Evolutionary conservation across 2,329 filamentous ascomycete species (phyloP), one percentile per base, ranked within the genome.

Genomic region (Neopestalotiopsis sp.): DNA sequence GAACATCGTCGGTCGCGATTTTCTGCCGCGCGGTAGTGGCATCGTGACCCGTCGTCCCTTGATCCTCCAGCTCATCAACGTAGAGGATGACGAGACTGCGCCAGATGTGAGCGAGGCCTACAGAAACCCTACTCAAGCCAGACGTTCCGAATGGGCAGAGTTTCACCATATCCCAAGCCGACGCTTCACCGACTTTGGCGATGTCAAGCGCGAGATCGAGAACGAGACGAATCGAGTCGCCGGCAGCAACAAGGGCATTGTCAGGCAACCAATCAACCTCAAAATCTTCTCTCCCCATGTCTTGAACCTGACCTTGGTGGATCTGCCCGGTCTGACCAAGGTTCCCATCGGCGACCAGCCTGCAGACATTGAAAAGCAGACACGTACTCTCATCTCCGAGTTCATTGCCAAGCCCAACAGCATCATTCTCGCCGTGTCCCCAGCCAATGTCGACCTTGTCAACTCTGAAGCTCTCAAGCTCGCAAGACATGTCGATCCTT

Each of bases 401-500:
- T 99, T 98, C 79, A 99, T 98, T 77, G 95, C 95, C 69, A 99
- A 99, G 84, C 95, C 96, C 14, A 99, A 99, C 87, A 98, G 95
- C 82, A 97, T 99, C 77, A 91, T 99, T 73, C 89, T 99, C 66
- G 96, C 96, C 40, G 96, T 99, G 30, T 98, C 96, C 13, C 95
- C 96, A 20, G 96, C 96, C 66, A 99, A 99, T 77, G 95, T 98
- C 77, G 96, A 99, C 79, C 91, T 99, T 76, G 96, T 98, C 79
- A 99, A 99, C 81, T 99, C 96, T 7, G 96, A 99, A 81, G 95
- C 96, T 7, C 84, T 99, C 75, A 99, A 99, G 83, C 91, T 99
- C 71, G 96, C 96, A 70, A 92, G 96, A 66, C 94, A 99, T 89
- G 96, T 99, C 67, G 96, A 99, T 81, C 92, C 96, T 2, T 91